Percentiles rank a stretch among this genome's conserved stretches.
phyloP scores from a whole-genome alignment of 2,329 filamentous ascomycete species.

The Xylaria digitata region DNA sequence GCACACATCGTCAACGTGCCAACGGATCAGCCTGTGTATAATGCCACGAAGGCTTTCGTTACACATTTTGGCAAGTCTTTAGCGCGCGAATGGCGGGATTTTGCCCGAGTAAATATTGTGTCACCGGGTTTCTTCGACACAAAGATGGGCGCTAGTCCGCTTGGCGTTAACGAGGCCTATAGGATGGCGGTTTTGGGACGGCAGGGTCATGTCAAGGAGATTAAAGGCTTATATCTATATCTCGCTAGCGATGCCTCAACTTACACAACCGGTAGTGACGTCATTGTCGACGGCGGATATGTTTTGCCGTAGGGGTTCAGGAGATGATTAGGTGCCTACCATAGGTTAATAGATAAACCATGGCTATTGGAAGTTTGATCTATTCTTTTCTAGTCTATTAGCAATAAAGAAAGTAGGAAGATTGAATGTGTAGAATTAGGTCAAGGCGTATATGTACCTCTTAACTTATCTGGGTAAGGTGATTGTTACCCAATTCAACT shows the following conservation, averaged over 20 bases:
- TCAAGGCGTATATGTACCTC: too few relatives aligned
- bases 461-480: too few relatives aligned
- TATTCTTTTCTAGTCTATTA: neutral
- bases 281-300: conserved; percentile 40
- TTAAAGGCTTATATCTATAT: conserved; percentile 40
- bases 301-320: conserved; percentile 29
- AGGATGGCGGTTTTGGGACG: conserved; percentile 39
- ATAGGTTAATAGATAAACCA: neutral
- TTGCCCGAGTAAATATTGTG: conserved; percentile 67
- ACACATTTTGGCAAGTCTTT: conserved; percentile 67
- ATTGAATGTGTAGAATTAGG: neutral
- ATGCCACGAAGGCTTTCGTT: conserved; percentile 66
- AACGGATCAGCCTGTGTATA: conserved; percentile 66
- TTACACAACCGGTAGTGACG: conserved; percentile 38
- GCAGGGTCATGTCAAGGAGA: conserved; percentile 41
- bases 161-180: conserved; percentile 33
- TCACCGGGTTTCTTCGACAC: conserved; percentile 67
- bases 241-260: conserved; percentile 41
- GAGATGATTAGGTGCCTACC: neutral
- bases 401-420: neutral
- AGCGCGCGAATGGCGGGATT: conserved; percentile 67
- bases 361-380: neutral
- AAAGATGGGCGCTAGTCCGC: conserved; percentile 37
- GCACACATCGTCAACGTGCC: conserved; percentile 64
- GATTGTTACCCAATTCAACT: neutral